Base-by-base conservation (phyloP, 345 rosid species). In the Fremontodendron californicum region DNA sequence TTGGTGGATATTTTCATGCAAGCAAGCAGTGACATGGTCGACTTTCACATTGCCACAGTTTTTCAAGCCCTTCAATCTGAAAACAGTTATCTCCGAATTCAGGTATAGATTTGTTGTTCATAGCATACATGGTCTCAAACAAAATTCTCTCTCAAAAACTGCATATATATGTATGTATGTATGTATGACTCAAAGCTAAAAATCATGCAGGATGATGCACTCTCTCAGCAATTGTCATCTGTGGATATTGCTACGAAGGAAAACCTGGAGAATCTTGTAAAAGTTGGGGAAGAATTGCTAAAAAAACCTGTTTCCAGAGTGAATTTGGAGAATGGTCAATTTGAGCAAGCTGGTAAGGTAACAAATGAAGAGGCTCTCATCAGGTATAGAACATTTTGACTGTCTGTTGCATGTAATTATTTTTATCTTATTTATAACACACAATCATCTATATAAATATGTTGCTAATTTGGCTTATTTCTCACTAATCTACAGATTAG, bases 1-100 rank as follows among this genome's bases (percentile, higher is more conserved):
- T 45, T 90, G 78, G 81, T 89, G 9, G 93, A 92, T 70, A 80
- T 84, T 12, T 90, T 90, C 51, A 87, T 11, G 37, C 89, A 92
- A 66, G 93, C 97, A 2, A 89, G 93, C 54, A 71, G 85, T 3
- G 92, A 90, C 69, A 86, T 92, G 93, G 87, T 87, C 39, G 97
- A 90, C 78, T 81, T 78, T 54, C 92, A 90, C 78, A 67, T 89
- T 23, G 79, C 87, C 9, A 49, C 83, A 0, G 82, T 91, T 9
- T 92, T 88, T 23, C 84, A 80, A 54, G 87, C 92, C 60, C 87
- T 91, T 1, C 84, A 82, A 12, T 81, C 82, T 1, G 86, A 86
- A 45, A 19, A 70, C 0, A 70, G 74, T 29, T 70, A 70, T 31
- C 60, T 70, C 43, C 74, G 74, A 48, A 51, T 71, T n/a, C 75